Conservation (phyloP, 1,284 basidiomycete species). For the Leccinum subrobustum region DNA sequence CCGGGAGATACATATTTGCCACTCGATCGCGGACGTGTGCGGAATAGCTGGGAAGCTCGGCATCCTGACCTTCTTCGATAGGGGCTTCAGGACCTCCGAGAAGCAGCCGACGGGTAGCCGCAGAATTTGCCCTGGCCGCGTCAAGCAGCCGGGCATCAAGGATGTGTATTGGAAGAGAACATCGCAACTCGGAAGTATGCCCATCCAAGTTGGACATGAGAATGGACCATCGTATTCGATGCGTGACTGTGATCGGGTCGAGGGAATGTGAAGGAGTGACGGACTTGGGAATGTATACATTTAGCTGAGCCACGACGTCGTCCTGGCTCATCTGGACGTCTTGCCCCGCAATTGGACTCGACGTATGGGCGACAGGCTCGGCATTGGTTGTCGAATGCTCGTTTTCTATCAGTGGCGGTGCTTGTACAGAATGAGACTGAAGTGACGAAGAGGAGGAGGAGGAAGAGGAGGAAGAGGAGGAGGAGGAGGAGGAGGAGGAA, state of each 20-base stretch:
- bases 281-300: conserved; percentile 47
- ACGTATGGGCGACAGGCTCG: conserved; percentile 10
- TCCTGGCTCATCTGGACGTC: conserved; percentile 31
- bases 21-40: conserved; percentile 89
- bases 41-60: conserved; percentile 82
- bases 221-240: conserved; percentile 75
- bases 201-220: conserved; percentile 84
- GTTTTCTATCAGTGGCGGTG: neutral
- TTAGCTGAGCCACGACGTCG: conserved; percentile 50
- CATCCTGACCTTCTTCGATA: conserved; percentile 54
- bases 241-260: conserved; percentile 71
- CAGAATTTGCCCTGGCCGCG: conserved; percentile 72
- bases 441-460: conserved; percentile 11
- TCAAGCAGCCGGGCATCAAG: conserved; percentile 71
- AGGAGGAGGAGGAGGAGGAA: neutral
- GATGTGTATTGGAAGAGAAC: conserved; percentile 84
- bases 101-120: conserved; percentile 65
- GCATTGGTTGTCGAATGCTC: neutral
- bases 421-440: conserved; percentile 1
- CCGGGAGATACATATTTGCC: conserved; percentile 73
- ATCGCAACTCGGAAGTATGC: conserved; percentile 87
- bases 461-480: neutral
- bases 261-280: conserved; percentile 64
- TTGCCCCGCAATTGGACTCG: conserved; percentile 11
- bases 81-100: conserved; percentile 39